Base-by-base conservation (phyloP, 768 basidiomycete species). In the Phylloporus sp. region DNA sequence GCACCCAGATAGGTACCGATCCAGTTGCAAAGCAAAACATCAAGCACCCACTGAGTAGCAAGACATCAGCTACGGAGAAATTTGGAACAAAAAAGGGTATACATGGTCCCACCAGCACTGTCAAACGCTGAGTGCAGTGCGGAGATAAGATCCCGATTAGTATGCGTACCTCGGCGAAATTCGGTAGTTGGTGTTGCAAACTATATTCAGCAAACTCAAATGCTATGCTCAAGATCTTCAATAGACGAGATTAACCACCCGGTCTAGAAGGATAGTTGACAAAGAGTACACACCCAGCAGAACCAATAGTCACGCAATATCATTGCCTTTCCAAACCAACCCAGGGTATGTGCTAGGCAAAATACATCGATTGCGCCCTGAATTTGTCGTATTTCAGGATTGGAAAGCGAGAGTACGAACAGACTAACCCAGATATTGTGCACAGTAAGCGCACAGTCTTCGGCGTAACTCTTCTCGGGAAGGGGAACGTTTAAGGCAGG, bases 61-160 rank as follows among this genome's bases (percentile, higher is more conserved):
- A 64, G 15, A 50, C 32, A 53, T 61, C 52, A 65, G 55, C 20
- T 18, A 47, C 32, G 45, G 13, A 39, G 26, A 43, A 46, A 28
- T 20, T 18, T 15, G 47, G 50, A 54, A 43, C 28, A 26, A 59
- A 29, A 27, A 24, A 49, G 32, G 8, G 73, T 82, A 61, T 73
- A 91, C 89, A 74, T 93, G 90, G 66, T 92, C 91, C 90, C 90
- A 93, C 91, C 90, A 92, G 62, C 91, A 92, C 88, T 91, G 45
- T 47, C 46, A 45, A 38, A 20, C 16, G 18, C 44, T 55, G 38
- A 63, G 62, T 55, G 43, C 48, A 49, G 48, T 36, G 38, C 32
- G 64, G 60, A 60, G 59, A 58, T 54, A 58, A 50, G 41, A 39
- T 24, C 38, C 48, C 32, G 34, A 38, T 50, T 43, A 53, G 48